Base-by-base conservation (phyloP, 225 moss, liverwort and hornwort species). In the Polytrichum formosum region DNA sequence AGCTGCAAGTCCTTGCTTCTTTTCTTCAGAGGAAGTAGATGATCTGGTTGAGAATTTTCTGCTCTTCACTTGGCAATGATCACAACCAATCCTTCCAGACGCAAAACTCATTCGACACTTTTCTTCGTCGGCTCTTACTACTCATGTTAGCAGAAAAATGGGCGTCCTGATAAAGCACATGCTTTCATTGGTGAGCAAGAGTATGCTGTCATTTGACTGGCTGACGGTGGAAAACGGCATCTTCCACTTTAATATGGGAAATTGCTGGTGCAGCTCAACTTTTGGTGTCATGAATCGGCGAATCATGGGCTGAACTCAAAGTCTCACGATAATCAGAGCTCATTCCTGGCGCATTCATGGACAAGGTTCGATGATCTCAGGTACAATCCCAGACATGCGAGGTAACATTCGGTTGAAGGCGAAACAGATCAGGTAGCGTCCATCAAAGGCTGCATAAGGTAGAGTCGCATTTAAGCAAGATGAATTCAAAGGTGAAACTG, bases 1-100 rank as follows among this genome's bases (percentile, higher is more conserved):
- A 86, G 58, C 83, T 86, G 17, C 86, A 86, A 53, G 86, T 75
- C 13, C 66, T 86, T 46, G 86, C 86, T 28, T 86, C 86, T 26
- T 80, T 86, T 20, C 78, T 86, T 30, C 80, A 83, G 73, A 72
- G 86, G 75, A 86, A 86, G 77, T 83, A 70, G 75, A n/a, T 25
- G 21, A 5, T 63, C 58, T 58, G 66, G 66, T 59, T 55, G 63
- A 69, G 46, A 66, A 35, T 35, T 33, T 28, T 28, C 18, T 23
- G 55, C 69, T 70, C 33, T 33, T 67, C n/a, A 25, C 35, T 65
- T 69, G 73, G 53, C 65, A 65, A 46, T 37, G 37, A 37, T 65
- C 70, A 54, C 53, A 31, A 26, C 54, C 62, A 77, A 29, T 26
- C 26, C 4, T 62, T 53, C 26, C 33, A 17, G 33, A 20, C 6